Evolutionary conservation across 768 basidiomycete species (phyloP).

Genomic region (Ramaria rubella): DNA sequence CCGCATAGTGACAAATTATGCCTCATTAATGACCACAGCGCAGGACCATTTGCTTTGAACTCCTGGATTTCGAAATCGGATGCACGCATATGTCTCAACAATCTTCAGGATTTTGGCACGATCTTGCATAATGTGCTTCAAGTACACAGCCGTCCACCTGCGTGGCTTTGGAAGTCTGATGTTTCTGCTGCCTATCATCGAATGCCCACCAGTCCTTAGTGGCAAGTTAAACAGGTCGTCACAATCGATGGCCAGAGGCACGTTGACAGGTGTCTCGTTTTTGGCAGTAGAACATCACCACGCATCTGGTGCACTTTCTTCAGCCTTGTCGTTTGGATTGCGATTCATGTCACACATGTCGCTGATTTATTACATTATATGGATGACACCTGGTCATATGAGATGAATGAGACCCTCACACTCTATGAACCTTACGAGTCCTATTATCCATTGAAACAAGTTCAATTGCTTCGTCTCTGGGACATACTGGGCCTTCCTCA

Average conservation of each 20-base stretch:
- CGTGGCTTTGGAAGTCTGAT: too few relatives aligned
- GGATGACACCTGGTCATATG: constrained; percentile 19
- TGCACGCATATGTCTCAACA: constrained; percentile 12
- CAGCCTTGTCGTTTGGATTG: constrained; percentile 34
- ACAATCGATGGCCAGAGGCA: constrained; percentile 14
- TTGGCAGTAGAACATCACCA: constrained; percentile 25
- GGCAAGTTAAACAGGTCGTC: constrained; percentile 37
- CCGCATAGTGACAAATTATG: constrained; percentile 21
- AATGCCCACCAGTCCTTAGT: constrained; percentile 31
- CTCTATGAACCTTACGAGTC: constrained; percentile 28
- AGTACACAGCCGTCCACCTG: too few relatives aligned
- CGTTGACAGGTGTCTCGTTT: constrained; percentile 28
- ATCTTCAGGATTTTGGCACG: constrained; percentile 17
- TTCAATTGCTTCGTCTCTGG: constrained; percentile 31
- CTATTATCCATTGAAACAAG: constrained; percentile 27
- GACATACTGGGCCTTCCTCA: constrained; percentile 36
- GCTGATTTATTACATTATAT: constrained; percentile 22
- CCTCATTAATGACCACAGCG: constrained; percentile 28
- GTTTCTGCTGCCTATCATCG: constrained; percentile 31
- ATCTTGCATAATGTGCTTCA: constrained; percentile 18
- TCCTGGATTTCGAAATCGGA: constrained; percentile 18
- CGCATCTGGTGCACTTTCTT: constrained; percentile 28
- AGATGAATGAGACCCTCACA: constrained; percentile 11
- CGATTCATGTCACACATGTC: constrained; percentile 16
- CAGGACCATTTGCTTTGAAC: constrained; percentile 24